Base-by-base conservation (phyloP, 768 basidiomycete genomes). In the Leccinum sublutescens region DNA sequence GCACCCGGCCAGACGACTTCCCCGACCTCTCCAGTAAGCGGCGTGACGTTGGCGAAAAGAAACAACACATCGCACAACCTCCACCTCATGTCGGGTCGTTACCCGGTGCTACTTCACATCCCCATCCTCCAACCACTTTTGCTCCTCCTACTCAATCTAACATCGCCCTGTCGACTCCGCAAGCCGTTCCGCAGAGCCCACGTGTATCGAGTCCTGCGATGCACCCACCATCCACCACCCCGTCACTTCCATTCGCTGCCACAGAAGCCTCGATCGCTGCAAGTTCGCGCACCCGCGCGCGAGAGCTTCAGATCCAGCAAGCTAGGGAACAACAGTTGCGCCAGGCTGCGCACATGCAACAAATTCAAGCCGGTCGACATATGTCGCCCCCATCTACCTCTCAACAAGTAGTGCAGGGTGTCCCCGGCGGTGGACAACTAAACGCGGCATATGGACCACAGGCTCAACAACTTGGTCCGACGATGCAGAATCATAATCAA, bases 21-120 rank as follows among this genome's bases (percentile, higher is more conserved):
- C 60, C 67, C 3, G 80, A 80, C 40, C 50, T 68, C n/a, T 74
- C 76, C 43, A 82, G 80, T 69, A 91, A 91, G 70, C 80, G 89
- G 17, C 79, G 85, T 19, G 86, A 91, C 65, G 85, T 84, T 1
- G 89, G 89, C 34, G 88, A 90, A 62, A 74, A 73, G 45, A 86
- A 85, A 65, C 60, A 64, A 19, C 68, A 73, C 60, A 75, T 78
- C 64, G 77, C 80, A 75, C 79, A 78, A 0, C 78, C 78, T 15
- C 55, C 66, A 34, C 52, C 64, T 48, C 48, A 64, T 0, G 54
- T 55, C 36, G 59, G 68, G 55, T 60, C 68, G 9, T 29, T 66
- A 14, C 56, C 70, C 15, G 43, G 56, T 31, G 45, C 58, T 51
- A n/a, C 53, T n/a, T 52, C 65, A 21, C 67, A 67, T 45, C 40